phyloP scores from a whole-genome alignment of 106 monocot species.

The Dendrobium catenatum region DNA sequence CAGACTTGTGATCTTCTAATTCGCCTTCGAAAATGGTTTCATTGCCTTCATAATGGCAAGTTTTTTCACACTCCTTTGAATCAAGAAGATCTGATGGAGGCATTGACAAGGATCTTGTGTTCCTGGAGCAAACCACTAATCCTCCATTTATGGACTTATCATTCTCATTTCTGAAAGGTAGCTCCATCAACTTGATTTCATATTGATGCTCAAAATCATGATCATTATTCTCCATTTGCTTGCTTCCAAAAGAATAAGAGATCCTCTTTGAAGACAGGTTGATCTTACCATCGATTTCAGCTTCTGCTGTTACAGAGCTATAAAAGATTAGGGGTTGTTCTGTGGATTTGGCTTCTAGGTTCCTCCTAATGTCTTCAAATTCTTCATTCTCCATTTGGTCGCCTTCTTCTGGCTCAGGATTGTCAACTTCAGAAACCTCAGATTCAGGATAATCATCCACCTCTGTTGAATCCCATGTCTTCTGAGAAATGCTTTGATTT shows the following conservation, averaged over 20 bases:
- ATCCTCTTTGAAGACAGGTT: no score
- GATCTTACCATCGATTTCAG: no score
- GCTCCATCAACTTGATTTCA: not conserved
- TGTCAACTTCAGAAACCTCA: conserved; percentile 61
- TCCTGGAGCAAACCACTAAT: not conserved
- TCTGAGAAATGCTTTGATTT: conserved; percentile 14
- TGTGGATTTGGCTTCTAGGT: not conserved
- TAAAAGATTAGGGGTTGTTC: no score
- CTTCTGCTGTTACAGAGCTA: no score
- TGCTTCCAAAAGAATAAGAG: no score
- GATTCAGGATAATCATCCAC: conserved; percentile 25
- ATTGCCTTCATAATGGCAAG: not conserved
- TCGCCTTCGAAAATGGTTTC: not conserved
- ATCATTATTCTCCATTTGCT: no score
- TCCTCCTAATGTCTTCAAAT: not conserved
- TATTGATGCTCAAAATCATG: not conserved
- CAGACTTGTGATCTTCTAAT: not conserved
- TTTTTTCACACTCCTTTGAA: not conserved
- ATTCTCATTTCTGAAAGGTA: not conserved
- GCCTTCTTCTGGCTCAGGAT: conserved; percentile 44
- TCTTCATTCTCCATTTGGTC: conserved; percentile 1
- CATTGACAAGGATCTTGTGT: not conserved
- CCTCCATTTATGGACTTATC: not conserved
- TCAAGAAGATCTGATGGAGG: not conserved
- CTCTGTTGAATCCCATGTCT: conserved; percentile 11